A percentile compares a stretch with the other conserved stretches of the same genome.
Evolutionary conservation across 805 yeast genomes (phyloP).

Genomic region (Hanseniaspora occidentalis): DNA sequence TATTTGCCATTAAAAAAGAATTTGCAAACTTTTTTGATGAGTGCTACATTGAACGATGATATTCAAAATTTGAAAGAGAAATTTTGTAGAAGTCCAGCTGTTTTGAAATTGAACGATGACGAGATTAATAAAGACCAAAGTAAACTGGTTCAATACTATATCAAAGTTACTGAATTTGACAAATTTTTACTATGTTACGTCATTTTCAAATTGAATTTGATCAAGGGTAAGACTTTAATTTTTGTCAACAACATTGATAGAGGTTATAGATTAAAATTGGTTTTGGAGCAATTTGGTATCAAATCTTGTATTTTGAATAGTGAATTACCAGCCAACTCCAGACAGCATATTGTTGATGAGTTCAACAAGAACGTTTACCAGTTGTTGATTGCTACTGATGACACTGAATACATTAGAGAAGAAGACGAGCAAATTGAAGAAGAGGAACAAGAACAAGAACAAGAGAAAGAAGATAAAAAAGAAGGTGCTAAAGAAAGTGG

Average conservation of each 20-base stretch:
- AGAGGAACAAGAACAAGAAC: conserved; percentile 10
- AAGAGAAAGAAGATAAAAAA: conserved; percentile 11
- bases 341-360: conserved; percentile 91
- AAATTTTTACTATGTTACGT: conserved; percentile 85
- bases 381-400: conserved; percentile 90
- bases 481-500: conserved; percentile 9
- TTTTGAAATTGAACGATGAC: conserved; percentile 67
- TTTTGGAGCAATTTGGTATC: conserved; percentile 89
- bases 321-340: conserved; percentile 84
- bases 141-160: conserved; percentile 73
- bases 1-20: conserved; percentile 60
- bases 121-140: conserved; percentile 37
- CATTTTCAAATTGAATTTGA: conserved; percentile 73
- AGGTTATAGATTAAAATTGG: conserved; percentile 83
- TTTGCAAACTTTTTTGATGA: conserved; percentile 85
- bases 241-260: conserved; percentile 93
- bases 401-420: conserved; percentile 47
- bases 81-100: conserved; percentile 75
- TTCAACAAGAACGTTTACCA: conserved; percentile 83
- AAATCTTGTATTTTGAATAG: conserved; percentile 79
- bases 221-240: conserved; percentile 80
- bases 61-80: conserved; percentile 59
- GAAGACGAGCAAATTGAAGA: conserved; percentile 30
- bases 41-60: conserved; percentile 88
- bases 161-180: conserved; percentile 78